Evolutionary conservation across 768 basidiomycete genomes (phyloP), one percentile per base, ranked within the genome.

Genomic region (Termitomyces sp.): DNA sequence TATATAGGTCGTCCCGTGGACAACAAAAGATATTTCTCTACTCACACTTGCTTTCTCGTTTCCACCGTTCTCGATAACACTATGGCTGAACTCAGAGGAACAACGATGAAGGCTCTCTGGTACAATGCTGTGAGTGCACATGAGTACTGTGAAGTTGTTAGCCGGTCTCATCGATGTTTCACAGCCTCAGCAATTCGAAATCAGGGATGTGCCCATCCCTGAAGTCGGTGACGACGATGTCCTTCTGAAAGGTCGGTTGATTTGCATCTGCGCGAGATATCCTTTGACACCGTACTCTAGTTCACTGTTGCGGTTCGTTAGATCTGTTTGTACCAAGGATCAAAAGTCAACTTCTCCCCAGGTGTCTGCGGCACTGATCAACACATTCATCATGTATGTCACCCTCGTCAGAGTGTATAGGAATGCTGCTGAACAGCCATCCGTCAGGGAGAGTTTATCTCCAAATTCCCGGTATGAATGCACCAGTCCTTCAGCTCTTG

Each of bases 201-300:
- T 90, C 57, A 84, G 77, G 63, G 71, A 83, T 38, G 87, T 90
- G 8, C 84, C 86, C 5, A 82, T 90, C 54, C 89, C 89, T 7
- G 58, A 79, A 57, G 75, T 82, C 58, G 79, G 79, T 34, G 85
- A 87, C 59, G 81, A 89, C 53, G 90, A 92, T 27, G 81, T 91
- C 48, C 78, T 91, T 52, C 75, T 92, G 62, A 90, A 92, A 79
- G 87, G 87, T 56, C 8, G 9, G 45, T 43, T 27, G 7, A 27
- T 14, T 34, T 16, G 21, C 12, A 5, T 49, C 23, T 21, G 25
- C 6, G 17, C n/a, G 46, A n/a, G 29, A 43, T 42, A 66, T 6
- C 65, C 5, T 27, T 27, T 57, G 29, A 57, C 25, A 16, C 17
- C 35, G 9, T 47, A 10, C 16, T 44, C 1, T 42, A 80, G 80